Evolutionary conservation across 345 rosid genomes (phyloP).

Genomic region (Punica granatum): DNA sequence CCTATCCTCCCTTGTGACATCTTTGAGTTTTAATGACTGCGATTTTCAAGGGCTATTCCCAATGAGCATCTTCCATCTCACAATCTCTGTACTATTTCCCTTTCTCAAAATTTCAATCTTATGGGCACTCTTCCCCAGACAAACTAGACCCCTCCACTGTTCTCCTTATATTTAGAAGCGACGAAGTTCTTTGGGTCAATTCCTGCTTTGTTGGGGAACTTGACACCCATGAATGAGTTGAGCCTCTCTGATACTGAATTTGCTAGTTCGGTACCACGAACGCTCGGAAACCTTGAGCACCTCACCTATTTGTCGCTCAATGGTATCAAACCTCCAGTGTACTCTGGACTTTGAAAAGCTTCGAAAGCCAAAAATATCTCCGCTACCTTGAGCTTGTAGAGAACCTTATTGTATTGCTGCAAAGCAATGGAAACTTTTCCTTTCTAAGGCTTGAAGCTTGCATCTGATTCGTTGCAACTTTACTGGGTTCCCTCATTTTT

Average conservation of each 20-base stretch:
- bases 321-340: neutral
- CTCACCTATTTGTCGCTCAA: neutral
- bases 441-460: neutral
- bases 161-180: neutral
- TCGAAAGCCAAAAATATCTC: neutral
- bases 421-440: neutral
- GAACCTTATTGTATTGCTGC: neutral
- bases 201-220: neutral
- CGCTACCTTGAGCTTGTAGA: neutral
- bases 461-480: neutral
- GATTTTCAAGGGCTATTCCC: constrained; percentile 10
- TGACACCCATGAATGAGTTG: neutral
- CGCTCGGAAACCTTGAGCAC: neutral
- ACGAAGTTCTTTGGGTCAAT: neutral
- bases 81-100: neutral
- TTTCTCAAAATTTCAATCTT: neutral
- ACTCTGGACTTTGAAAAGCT: neutral
- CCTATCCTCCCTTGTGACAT: constrained; percentile 6
- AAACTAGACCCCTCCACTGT: constrained; percentile 11
- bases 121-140: constrained; percentile 3
- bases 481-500: constrained; percentile 1
- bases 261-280: neutral
- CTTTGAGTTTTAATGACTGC: neutral
- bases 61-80: no score
- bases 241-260: neutral